phyloP scores from a whole-genome alignment of 352 stramenopile species.

The Phytophthora palmivora region DNA sequence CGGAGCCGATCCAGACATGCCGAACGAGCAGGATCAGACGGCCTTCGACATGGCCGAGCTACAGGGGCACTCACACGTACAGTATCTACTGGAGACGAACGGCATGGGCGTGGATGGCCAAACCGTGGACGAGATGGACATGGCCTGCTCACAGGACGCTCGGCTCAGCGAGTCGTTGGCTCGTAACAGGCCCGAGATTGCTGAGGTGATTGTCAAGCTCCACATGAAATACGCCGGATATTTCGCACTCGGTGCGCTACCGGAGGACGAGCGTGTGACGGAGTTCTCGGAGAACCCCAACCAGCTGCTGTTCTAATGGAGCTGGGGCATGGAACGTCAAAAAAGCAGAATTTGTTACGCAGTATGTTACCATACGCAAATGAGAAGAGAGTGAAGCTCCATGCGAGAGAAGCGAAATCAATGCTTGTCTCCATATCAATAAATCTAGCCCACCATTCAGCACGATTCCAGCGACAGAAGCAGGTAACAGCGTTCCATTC shows the following conservation, averaged over 20 bases:
- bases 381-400: constrained; percentile 21
- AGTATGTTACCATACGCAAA: constrained; percentile 35
- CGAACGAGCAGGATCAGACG: constrained; percentile 80
- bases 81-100: constrained; percentile 84
- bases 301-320: constrained; percentile 39
- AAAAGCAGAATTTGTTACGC: constrained; percentile 13
- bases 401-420: constrained; percentile 25
- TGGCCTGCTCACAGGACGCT: constrained; percentile 67
- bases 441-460: constrained; percentile 35
- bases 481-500: constrained; percentile 15
- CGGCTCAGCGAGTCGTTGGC: constrained; percentile 68
- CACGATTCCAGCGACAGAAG: constrained; percentile 38
- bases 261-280: constrained; percentile 58
- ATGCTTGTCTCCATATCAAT: constrained; percentile 41
- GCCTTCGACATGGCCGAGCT: constrained; percentile 79
- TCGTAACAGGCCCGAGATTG: constrained; percentile 70
- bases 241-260: constrained; percentile 62
- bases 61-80: constrained; percentile 72
- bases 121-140: constrained; percentile 64
- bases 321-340: constrained; percentile 16
- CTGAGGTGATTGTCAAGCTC: constrained; percentile 80
- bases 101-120: constrained; percentile 64
- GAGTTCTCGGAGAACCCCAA: constrained; percentile 54
- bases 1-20: constrained; percentile 85
- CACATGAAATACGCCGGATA: constrained; percentile 80